phyloP scores from a whole-genome alignment of 208 protist genomes.

The Blechomonas ayalai region DNA sequence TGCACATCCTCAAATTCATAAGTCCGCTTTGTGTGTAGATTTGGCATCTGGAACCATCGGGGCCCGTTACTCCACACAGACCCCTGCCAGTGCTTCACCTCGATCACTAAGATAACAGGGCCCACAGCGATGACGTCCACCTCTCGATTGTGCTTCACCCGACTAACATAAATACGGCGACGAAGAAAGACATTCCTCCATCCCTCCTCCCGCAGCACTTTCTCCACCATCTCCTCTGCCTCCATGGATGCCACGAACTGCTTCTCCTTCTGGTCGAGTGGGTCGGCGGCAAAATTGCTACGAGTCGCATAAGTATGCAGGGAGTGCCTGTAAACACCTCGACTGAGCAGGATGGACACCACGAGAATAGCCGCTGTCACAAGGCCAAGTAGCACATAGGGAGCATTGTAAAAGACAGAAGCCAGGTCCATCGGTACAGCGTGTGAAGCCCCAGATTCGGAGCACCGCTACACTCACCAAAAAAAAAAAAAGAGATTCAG shows the following conservation, averaged over 20 bases:
- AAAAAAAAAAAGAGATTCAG: constrained; percentile 13
- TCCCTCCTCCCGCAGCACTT: constrained; percentile 54
- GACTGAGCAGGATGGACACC: constrained; percentile 33
- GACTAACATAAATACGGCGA: constrained; percentile 62
- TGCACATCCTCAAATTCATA: constrained; percentile 84
- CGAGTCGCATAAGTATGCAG: constrained; percentile 40
- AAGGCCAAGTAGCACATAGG: constrained; percentile 32
- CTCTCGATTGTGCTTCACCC: constrained; percentile 78
- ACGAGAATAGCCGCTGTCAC: constrained; percentile 22
- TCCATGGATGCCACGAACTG: constrained; percentile 53
- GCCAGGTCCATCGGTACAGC: not conserved
- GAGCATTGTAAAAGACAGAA: constrained; percentile 16
- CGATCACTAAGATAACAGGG: constrained; percentile 71
- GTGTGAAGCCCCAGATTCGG: not conserved
- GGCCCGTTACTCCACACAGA: constrained; percentile 81
- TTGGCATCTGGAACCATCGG: constrained; percentile 72
- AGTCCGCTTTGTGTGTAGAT: constrained; percentile 17
- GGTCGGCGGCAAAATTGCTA: constrained; percentile 20
- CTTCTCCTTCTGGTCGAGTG: constrained; percentile 19
- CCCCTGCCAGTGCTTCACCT: constrained; percentile 89
- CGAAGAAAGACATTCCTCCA: constrained; percentile 77
- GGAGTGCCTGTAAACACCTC: constrained; percentile 33
- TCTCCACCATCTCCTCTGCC: constrained; percentile 65
- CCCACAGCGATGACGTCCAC: constrained; percentile 85
- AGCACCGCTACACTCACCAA: constrained; percentile 3